Conservation (phyloP, 805 yeast genomes). For the Wickerhamiella allomyrinae region DNA sequence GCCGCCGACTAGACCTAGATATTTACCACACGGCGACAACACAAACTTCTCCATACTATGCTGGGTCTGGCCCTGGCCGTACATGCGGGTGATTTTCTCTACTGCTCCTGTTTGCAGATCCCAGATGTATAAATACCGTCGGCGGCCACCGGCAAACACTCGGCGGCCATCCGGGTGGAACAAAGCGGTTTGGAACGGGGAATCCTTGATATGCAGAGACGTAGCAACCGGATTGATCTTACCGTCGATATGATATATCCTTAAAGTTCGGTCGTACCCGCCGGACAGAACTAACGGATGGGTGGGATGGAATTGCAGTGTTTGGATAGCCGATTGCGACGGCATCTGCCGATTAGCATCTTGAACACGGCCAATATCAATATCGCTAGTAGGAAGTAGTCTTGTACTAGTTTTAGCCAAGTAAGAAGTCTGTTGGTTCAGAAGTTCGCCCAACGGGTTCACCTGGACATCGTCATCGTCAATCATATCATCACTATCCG, state of each 20-base stretch:
- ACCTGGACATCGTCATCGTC: conserved; percentile 23
- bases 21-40: conserved; percentile 56
- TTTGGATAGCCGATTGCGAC: conserved; percentile 71
- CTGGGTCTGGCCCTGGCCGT: conserved; percentile 82
- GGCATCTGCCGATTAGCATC: conserved; percentile 68
- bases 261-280: conserved; percentile 79
- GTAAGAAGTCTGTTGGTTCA: conserved; percentile 21
- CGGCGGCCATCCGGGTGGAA: conserved; percentile 41
- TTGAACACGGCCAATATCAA: conserved; percentile 68
- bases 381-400: conserved; percentile 50
- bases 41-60: conserved; percentile 71
- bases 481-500: conserved; percentile 16
- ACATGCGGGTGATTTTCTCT: conserved; percentile 76
- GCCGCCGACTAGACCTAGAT: conserved; percentile 63
- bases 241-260: conserved; percentile 86
- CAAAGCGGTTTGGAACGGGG: conserved; percentile 66
- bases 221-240: conserved; percentile 68
- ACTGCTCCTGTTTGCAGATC: conserved; percentile 59
- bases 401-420: conserved; percentile 25
- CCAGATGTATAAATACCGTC: conserved; percentile 88
- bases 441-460: conserved; percentile 24
- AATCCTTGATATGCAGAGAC: conserved; percentile 59
- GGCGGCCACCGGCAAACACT: conserved; percentile 78
- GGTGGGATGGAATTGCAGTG: conserved; percentile 68
- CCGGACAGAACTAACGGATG: conserved; percentile 78